Evolutionary conservation across 495 filamentous ascomycete species (phyloP).

Genomic region (Sphaerosporella brunnea): DNA sequence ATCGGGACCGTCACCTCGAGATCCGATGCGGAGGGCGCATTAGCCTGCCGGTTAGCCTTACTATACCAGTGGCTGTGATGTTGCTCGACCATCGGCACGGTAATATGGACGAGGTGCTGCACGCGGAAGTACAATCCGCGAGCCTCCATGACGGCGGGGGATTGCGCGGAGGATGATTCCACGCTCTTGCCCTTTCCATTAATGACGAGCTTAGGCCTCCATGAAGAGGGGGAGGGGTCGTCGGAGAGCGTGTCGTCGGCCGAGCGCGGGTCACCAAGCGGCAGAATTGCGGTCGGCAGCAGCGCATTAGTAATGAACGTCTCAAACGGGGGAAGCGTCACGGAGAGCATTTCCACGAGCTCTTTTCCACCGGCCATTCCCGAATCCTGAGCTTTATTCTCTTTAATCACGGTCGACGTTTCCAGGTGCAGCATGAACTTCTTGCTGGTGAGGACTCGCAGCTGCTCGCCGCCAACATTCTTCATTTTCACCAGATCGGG

Average conservation of each 20-base stretch:
- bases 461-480: constrained; percentile 15
- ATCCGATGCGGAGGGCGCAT: constrained; percentile 10
- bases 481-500: constrained; percentile 7
- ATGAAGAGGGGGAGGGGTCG: neutral
- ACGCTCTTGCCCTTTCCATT: constrained; percentile 13
- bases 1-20: constrained; percentile 22
- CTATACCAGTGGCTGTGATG: constrained; percentile 7
- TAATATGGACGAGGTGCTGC: constrained; percentile 18
- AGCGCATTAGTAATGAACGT: constrained; percentile 23
- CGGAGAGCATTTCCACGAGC: constrained; percentile 14
- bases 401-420: neutral
- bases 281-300: constrained; percentile 22
- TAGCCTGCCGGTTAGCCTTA: neutral
- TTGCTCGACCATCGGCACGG: constrained; percentile 8
- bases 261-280: constrained; percentile 11
- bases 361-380: constrained; percentile 10
- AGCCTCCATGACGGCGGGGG: constrained; percentile 5
- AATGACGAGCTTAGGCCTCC: neutral
- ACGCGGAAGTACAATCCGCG: constrained; percentile 14
- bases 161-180: constrained; percentile 7
- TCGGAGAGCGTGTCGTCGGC: neutral
- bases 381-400: neutral
- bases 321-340: constrained; percentile 19
- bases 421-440: constrained; percentile 14
- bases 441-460: constrained; percentile 15